Evolutionary conservation across 148 eudicot genomes (phyloP), one percentile per base, ranked within the genome.

Genomic region (Rhododendron ovatum): DNA sequence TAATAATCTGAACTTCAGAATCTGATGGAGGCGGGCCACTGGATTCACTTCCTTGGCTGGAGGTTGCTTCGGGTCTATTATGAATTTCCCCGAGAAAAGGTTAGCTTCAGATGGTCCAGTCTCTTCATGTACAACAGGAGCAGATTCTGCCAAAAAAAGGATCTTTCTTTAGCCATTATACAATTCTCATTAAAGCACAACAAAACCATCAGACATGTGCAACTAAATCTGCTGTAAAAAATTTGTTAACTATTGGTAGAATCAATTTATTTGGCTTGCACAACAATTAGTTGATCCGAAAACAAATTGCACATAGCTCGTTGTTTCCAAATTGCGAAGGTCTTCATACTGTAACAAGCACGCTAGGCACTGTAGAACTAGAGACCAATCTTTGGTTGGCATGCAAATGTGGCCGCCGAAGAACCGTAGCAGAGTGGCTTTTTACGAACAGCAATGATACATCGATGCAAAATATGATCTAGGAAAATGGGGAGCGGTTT

Each of bases 21-120:
- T 85, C 90, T 89, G 94, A 3, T 92, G 90, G 22, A 95, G 91
- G 67, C 87, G 83, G 37, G 98, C 88, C 33, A 95, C 87, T 43
- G 93, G 93, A 86, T 88, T 94, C 79, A 93, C 89, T 87, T 91
- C 87, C 90, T 95, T 93, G 63, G 85, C 15, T 8, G 91, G 69
- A 80, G 85, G 59, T 89, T 90, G 92, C 87, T 89, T 88, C n/a
- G 89, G 88, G 83, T 91, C 93, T 35, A 80, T 73, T 77, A 87
- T 88, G 86, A 80, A 61, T 24, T 77, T 75, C 39, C 93, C 91
- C 28, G 89, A 87, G 84, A 88, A 90, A 84, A 87, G 90, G 73
- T 92, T 91, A 33, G 87, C 93, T 73, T 92, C 93, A n/a, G 92
- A 93, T 51, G 93, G 84, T 84, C 90, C 94, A 2, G 92, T 86